Evolutionary conservation across 495 filamentous ascomycete species (phyloP), one percentile per base, ranked within the genome.

Genomic region (Podospora comata): DNA sequence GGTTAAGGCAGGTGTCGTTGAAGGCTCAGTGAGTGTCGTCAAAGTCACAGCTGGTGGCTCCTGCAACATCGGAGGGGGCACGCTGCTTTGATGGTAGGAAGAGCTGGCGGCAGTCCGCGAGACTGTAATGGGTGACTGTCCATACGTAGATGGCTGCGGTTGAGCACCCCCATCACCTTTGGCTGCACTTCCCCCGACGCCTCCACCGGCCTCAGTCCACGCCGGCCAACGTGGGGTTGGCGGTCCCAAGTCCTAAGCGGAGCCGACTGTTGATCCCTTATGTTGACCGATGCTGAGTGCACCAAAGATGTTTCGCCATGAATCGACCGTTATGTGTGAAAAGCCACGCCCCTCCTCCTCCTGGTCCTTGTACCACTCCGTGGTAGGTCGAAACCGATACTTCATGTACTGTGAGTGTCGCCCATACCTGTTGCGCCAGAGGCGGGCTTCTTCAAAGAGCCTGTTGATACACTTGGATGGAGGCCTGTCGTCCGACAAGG

Each of bases 331-430:
- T 2, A 84, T 70, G 30, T 82, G 80, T 56, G 76, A 75, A 39
- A 71, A 79, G 4, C 70, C 78, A 5, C 82, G 71, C 0, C 81
- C 81, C 62, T 83, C 81, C 0, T 62, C 69, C 56, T 66, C 56
- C 67, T 82, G 79, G 34, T 82, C 76, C 4, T 69, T 66, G 64
- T 83, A 84, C 82, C 82, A 84, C 5, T 80, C 73, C 54, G 68
- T 58, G 2, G 81, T 84, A 2, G 79, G 77, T 27, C 66, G 63
- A 64, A 81, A 82, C 39, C 71, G 63, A 67, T 79, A 83, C 34
- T 39, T 44, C 72, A 83, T 81, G 5, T 58, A 58, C 23, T 68
- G 62, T 16, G 68, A 61, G 1, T 26, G 19, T 75, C 48, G 13
- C 23, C 60, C 44, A 28, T 28, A 11, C 16, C 39, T 28, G 27